Conservation (phyloP, 805 yeast genomes). For the Candida maris region DNA sequence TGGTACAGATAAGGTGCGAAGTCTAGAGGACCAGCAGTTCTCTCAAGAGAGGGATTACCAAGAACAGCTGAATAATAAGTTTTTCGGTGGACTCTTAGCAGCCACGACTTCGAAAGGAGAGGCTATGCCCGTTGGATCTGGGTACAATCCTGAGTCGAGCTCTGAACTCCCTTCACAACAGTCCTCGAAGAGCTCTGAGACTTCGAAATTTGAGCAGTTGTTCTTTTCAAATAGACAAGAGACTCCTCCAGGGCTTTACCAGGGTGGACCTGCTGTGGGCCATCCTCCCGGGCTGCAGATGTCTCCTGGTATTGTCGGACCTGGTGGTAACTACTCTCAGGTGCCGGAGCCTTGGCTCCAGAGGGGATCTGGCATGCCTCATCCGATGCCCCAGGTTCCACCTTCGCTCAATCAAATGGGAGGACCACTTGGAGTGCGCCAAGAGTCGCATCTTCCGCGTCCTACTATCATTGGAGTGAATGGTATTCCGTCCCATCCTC, state of each 20-base stretch:
- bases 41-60: slow-evolving; percentile 14
- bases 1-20: background rate
- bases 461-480: too few relatives aligned
- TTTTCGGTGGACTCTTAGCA: slow-evolving; percentile 19
- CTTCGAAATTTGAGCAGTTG: slow-evolving; percentile 20
- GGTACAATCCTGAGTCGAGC: background rate
- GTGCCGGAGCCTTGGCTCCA: too few relatives aligned
- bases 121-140: background rate
- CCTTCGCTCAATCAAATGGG: too few relatives aligned
- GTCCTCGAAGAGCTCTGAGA: slow-evolving; percentile 10
- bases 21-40: slow-evolving; percentile 18
- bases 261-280: slow-evolving; percentile 1
- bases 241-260: slow-evolving; percentile 2
- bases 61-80: slow-evolving; percentile 21
- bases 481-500: background rate
- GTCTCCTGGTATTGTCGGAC: too few relatives aligned
- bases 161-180: background rate
- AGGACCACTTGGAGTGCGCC: too few relatives aligned
- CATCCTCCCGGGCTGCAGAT: background rate
- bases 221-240: slow-evolving; percentile 12
- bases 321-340: too few relatives aligned
- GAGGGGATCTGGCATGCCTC: too few relatives aligned
- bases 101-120: slow-evolving; percentile 2
- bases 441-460: too few relatives aligned
- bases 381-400: too few relatives aligned